Evolutionary conservation across 352 stramenopile genomes (phyloP), one percentile per base, ranked within the genome.

Genomic region (Pythium phragmitis): DNA sequence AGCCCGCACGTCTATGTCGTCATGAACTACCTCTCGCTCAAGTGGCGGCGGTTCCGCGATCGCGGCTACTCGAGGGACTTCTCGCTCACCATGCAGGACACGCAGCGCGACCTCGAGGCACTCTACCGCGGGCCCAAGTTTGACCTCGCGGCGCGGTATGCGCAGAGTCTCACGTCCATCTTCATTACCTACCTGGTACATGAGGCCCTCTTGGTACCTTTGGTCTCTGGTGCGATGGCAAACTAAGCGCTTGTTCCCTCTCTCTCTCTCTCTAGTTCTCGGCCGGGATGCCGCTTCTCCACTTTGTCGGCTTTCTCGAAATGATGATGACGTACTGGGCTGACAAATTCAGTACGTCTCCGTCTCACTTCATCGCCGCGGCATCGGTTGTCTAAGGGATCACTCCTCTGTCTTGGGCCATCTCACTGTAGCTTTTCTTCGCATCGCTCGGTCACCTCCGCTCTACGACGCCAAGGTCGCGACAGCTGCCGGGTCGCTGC

Each of bases 251-350:
- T 30, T 30, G 26, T 30, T 30, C 19, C 19, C 16, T 30, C 8
- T 52, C 19, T 19, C 8, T 52, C 19, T 19, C 16, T 52, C 30
- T 45, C 30, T 39, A 93, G 80, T 92, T 94, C 49, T 94, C 85
- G 17, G 82, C 82, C 12, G 85, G 85, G 0, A 94, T 94, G 78
- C 85, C 85, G 9, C 65, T 94, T 45, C 74, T 94, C 26, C 79
- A 92, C 41, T 68, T 92, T 49, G 81, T 92, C 7, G 85, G 85
- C 1, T 85, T 92, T 48, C 61, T 82, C 4, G 73, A 80, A 21
- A 90, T 92, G 69, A 65, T 92, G 26, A 79, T 87, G 71, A 92
- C 83, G 17, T 94, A 91, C 64, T 94, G 85, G 85, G 82, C 85
- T 7, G 85, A 94, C 68, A 94, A 94, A 76, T 89, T 92, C 74